phyloP scores from a whole-genome alignment of 2,329 filamentous ascomycete species.

The Aureobasidium melanogenum region DNA sequence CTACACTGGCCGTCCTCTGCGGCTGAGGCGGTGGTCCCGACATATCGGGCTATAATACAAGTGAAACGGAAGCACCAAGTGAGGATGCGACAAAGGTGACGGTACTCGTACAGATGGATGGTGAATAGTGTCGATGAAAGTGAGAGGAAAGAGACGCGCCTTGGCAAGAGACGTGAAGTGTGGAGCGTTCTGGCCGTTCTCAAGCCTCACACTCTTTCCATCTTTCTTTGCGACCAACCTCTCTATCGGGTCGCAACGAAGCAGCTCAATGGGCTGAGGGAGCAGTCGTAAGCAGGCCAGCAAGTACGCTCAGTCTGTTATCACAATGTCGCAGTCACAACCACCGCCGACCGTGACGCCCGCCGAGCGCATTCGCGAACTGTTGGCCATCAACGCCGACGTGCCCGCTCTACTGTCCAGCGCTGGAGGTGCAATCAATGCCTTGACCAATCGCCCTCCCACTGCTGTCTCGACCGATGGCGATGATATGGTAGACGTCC shows the following conservation, averaged over 20 bases:
- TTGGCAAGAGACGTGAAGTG: conserved; percentile 6
- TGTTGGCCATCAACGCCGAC: conserved; percentile 65
- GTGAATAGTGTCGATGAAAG: not conserved
- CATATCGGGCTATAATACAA: conserved; percentile 20
- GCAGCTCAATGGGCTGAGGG: conserved; percentile 13
- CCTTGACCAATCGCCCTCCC: conserved; percentile 47
- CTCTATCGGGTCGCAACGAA: not conserved
- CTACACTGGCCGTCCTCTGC: conserved; percentile 27
- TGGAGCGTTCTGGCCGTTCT: not conserved
- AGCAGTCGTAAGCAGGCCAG: not conserved
- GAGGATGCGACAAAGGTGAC: not conserved
- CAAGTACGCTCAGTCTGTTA: conserved; percentile 1
- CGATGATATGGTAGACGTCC: conserved; percentile 30
- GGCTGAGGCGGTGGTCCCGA: conserved; percentile 27
- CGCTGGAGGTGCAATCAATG: conserved; percentile 54
- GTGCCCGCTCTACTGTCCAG: conserved; percentile 47
- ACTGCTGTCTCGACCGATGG: conserved; percentile 40
- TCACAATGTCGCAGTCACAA: conserved; percentile 17
- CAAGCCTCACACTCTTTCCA: not conserved
- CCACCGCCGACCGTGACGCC: conserved; percentile 45
- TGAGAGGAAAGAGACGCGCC: conserved; percentile 2
- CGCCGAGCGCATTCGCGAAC: conserved; percentile 69
- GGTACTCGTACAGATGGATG: not conserved
- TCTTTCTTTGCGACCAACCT: not conserved
- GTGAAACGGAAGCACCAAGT: not conserved